phyloP scores from a whole-genome alignment of 2,329 filamentous ascomycete species.

The Colletotrichum filicis region DNA sequence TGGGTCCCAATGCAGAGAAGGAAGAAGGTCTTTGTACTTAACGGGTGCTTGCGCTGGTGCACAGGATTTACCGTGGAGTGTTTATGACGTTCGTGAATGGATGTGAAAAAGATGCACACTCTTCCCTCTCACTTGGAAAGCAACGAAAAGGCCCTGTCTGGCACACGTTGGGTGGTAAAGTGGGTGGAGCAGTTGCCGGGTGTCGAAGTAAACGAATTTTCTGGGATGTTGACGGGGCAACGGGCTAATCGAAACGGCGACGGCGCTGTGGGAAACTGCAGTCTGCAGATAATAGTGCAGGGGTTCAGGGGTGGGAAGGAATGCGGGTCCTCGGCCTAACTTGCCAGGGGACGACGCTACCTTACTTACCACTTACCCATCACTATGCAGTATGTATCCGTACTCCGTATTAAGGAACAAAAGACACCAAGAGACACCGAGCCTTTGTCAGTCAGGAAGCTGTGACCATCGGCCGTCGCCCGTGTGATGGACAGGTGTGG shows the following conservation, averaged over 20 bases:
- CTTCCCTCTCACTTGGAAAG: not conserved
- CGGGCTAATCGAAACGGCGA: constrained; percentile 25
- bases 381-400: no score
- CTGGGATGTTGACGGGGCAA: constrained; percentile 34
- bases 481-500: constrained; percentile 16
- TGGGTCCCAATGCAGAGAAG: constrained; percentile 17
- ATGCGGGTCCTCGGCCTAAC: constrained; percentile 6
- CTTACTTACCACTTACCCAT: no score
- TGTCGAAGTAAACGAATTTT: constrained; percentile 37
- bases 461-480: constrained; percentile 4
- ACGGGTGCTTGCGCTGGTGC: constrained; percentile 1
- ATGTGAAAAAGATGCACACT: constrained; percentile 34
- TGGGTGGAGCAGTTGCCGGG: constrained; percentile 32
- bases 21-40: constrained; percentile 35
- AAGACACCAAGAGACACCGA: not conserved
- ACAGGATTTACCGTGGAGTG: constrained; percentile 25
- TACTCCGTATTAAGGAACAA: no score
- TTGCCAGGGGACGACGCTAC: not conserved
- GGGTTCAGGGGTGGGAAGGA: constrained; percentile 29
- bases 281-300: constrained; percentile 4
- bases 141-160: not conserved
- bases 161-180: constrained; percentile 1
- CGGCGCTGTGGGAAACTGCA: not conserved
- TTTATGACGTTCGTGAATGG: constrained; percentile 35
- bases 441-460: constrained; percentile 12